phyloP scores from a whole-genome alignment of 2,329 filamentous ascomycete genomes.

The Alternaria longipes region DNA sequence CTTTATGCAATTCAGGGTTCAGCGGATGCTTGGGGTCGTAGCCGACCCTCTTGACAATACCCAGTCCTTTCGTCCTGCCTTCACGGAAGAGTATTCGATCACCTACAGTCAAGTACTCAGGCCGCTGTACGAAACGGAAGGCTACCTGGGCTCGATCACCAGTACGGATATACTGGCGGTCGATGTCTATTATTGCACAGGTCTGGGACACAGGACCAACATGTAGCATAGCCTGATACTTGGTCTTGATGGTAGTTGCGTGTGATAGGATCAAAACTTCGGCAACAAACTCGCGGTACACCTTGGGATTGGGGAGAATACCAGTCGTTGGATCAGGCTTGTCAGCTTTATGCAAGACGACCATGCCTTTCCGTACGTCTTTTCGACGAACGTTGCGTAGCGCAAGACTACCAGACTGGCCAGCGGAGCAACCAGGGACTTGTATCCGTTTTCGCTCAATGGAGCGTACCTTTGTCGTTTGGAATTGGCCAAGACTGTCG shows the following conservation, averaged over 20 bases:
- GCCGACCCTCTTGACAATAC: conserved; percentile 90
- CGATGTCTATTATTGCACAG: conserved; percentile 96
- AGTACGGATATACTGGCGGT: conserved; percentile 92
- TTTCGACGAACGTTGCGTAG: conserved; percentile 86
- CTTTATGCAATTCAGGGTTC: conserved; percentile 40
- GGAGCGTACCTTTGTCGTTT: conserved; percentile 83
- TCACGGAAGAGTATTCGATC: conserved; percentile 93
- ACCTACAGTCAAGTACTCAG: conserved; percentile 88
- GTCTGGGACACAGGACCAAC: conserved; percentile 95
- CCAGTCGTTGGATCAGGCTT: conserved; percentile 61
- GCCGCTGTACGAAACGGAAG: conserved; percentile 92
- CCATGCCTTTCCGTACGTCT: conserved; percentile 97
- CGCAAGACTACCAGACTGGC: conserved; percentile 92
- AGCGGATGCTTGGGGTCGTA: conserved; percentile 74
- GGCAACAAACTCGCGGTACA: conserved; percentile 64
- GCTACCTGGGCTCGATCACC: conserved; percentile 94
- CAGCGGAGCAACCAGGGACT: conserved; percentile 87
- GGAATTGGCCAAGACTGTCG: conserved; percentile 89
- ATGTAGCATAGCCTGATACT: conserved; percentile 98
- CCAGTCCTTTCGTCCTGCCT: conserved; percentile 91
- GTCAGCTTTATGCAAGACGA: conserved; percentile 86
- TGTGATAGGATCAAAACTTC: conserved; percentile 94
- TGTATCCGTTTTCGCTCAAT: conserved; percentile 94
- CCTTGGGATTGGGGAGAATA: conserved; percentile 57
- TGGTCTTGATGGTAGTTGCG: conserved; percentile 94